Base-by-base conservation (phyloP, 306 rosid species). In the Vicia sativa region DNA sequence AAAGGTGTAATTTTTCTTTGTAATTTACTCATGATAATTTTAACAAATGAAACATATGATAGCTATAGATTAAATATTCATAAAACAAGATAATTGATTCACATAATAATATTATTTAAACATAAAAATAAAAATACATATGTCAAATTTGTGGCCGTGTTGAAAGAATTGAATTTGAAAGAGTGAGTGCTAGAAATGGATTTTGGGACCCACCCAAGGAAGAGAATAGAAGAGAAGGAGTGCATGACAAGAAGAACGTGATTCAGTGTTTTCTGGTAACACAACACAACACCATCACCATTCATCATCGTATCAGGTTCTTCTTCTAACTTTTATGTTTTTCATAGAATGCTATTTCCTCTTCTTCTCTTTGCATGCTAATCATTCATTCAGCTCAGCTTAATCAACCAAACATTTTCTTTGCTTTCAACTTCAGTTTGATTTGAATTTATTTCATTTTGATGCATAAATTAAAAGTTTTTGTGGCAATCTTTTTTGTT, bases 131-230 rank as follows among this genome's bases (percentile, higher is more conserved):
- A 21, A 21, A 21, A 21, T 25, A 25, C 28, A 25, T 25, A 25
- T 25, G 28, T 25, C 3, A 25, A 25, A 25, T 25, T 25, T 31
- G 6, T 62, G 52, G 54, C 14, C n/a, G 9, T 43, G 14, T 1
- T 26, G 14, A 12, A 50, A 46, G 18, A n/a, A 44, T 44, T 44
- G 18, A 44, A 44, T 44, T 50, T 21, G 19, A 42, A 4, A 53
- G 10, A 42, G 65, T 0, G 2, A n/a, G 10, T 29, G 58, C 75
- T 44, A 71, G 75, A 59, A 19, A 43, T 41, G 15, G 60, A 23
- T n/a, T 25, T 14, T 5, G 35, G 77, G 70, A 39, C 77, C 71
- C 65, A 64, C 72, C 2, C 15, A 7, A 4, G 23, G 29, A 9
- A 28, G n/a, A 34, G 50, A 23, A 16, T 7, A 18, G 11, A 14